Base-by-base conservation (phyloP, 2,329 filamentous ascomycete species). In the Pseudopithomyces maydicus region DNA sequence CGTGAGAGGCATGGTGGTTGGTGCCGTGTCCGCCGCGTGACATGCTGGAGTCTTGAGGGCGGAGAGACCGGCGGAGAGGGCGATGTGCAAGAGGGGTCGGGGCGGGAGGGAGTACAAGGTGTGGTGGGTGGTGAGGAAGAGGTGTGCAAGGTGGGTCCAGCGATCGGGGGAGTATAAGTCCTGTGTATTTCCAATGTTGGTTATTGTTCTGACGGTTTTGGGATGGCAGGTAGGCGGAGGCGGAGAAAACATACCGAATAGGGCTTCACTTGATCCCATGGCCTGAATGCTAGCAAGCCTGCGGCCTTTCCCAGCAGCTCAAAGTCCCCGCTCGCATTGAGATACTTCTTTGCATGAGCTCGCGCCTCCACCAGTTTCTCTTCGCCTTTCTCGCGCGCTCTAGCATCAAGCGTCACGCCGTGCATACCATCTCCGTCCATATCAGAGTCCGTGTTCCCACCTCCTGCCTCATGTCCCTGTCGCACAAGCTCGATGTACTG, bases 41-140 rank as follows among this genome's bases (percentile, higher is more conserved):
- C 95, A 99, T 15, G 92, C 88, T 0, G 95, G 95, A 0, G 95
- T 98, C 77, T 99, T 99, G 64, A 99, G 88, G 1, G 95, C 93
- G 0, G 93, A 97, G 10, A 99, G 85, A 7, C 95, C 95, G 0
- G 93, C 92, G 0, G 90, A 92, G 10, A 99, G 85, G 12, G 95
- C 95, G 59, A 96, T 90, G 77, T 98, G 92, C 23, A 99, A 86
- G 17, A 97, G 85, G 0, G 95, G 93, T 19, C 89, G 86, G 1
- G 89, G 84, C 0, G 95, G 93, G 0, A 99, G 85, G 15, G 88
- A 88, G 61, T 97, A 88, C 4, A 99, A 87, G 43, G 84, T 87
- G 80, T 97, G 92, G 78, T 98, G 92, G 1, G 93, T 96, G 59
- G 85, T 82, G 62, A 92, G 86, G 78, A 98, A 99, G 48, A 94